Evolutionary conservation across 345 rosid species (phyloP).

Genomic region (Aquilaria sinensis): DNA sequence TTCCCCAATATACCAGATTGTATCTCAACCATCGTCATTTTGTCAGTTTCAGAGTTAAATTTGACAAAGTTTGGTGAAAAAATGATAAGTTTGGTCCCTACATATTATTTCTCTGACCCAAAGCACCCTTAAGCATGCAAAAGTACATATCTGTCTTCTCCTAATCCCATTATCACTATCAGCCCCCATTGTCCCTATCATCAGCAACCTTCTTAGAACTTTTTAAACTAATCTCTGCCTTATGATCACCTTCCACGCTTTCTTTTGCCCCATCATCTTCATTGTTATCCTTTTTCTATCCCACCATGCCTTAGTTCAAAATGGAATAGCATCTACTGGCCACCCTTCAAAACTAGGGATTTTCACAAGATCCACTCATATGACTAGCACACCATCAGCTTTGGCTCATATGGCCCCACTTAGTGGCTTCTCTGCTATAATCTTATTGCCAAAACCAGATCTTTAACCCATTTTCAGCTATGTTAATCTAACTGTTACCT

Average conservation of each 20-base stretch:
- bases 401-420: conserved; percentile 34
- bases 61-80: too few species aligned
- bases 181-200: conserved; percentile 17
- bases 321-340: conserved; percentile 30
- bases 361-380: conserved; percentile 10
- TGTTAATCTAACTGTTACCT: conserved; percentile 19
- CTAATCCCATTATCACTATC: conserved; percentile 22
- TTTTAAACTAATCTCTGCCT: conserved; percentile 32
- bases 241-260: conserved; percentile 28
- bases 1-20: too few species aligned
- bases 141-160: not conserved
- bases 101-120: too few species aligned
- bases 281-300: conserved; percentile 32
- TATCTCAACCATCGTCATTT: too few species aligned
- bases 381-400: conserved; percentile 33
- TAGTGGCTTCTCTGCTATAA: conserved; percentile 42
- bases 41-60: too few species aligned
- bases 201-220: conserved; percentile 5
- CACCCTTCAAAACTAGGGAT: conserved; percentile 30
- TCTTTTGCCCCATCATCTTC: conserved; percentile 31
- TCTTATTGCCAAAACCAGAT: conserved; percentile 27
- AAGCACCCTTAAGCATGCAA: too few species aligned
- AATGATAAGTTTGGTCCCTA: too few species aligned
- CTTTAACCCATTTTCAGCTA: conserved; percentile 22
- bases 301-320: conserved; percentile 40